Conservation (phyloP, 139 green algal species). For the Chlorella sp. region DNA sequence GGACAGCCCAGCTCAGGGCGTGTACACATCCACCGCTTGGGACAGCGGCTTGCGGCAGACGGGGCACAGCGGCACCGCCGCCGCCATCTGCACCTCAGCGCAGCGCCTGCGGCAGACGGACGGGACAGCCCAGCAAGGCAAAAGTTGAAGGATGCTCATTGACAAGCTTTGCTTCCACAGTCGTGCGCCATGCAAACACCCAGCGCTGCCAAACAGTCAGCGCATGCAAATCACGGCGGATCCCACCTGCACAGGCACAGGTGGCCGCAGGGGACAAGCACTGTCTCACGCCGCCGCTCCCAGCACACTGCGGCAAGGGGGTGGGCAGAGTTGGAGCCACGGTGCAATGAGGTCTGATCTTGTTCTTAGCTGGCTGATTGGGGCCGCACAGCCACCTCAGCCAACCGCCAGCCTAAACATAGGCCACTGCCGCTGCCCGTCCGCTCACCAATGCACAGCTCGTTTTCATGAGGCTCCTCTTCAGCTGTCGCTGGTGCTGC, state of each 20-base stretch:
- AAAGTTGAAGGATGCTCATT: too few relatives aligned
- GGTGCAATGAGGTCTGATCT: too few relatives aligned
- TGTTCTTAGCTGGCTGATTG: too few relatives aligned
- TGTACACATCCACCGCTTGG: neutral
- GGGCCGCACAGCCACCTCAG: too few relatives aligned
- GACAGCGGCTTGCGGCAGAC: neutral
- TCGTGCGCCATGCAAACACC: too few relatives aligned
- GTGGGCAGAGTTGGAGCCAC: neutral
- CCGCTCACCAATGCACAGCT: too few relatives aligned
- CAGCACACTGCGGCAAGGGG: neutral
- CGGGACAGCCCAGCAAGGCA: too few relatives aligned
- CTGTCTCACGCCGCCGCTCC: neutral
- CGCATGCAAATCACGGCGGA: too few relatives aligned
- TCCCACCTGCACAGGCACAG: constrained; percentile 1
- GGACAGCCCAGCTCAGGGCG: neutral
- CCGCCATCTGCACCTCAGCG: neutral
- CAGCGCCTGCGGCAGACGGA: neutral
- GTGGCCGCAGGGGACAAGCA: constrained; percentile 1
- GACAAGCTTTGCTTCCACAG: too few relatives aligned
- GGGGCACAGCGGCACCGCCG: neutral
- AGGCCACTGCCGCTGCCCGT: too few relatives aligned
- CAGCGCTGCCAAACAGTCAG: too few relatives aligned
- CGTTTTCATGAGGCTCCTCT: neutral
- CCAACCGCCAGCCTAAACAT: too few relatives aligned
- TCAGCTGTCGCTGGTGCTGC: neutral